Percentiles rank a stretch among this genome's conserved stretches.
Evolutionary conservation across 345 rosid species (phyloP).

Genomic region (Boechera divaricarpa): DNA sequence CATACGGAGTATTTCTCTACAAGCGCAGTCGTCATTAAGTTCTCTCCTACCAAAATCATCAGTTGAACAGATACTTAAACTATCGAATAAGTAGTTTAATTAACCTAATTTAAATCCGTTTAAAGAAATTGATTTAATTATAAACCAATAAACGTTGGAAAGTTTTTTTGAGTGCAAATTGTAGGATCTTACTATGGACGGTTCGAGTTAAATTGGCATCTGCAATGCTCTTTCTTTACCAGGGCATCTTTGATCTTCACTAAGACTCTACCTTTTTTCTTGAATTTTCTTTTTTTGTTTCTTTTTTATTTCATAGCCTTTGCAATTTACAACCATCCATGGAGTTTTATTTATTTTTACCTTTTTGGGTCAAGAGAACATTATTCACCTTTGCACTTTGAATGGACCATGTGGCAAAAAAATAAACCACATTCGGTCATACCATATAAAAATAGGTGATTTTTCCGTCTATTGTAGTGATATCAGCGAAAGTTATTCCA

Average conservation of each 20-base stretch:
- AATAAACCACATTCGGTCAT: background rate
- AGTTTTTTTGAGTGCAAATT: slow-evolving; percentile 22
- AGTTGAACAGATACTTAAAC: slow-evolving; percentile 31
- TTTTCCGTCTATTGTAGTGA: slow-evolving; percentile 4
- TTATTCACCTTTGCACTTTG: slow-evolving; percentile 41
- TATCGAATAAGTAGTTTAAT: slow-evolving; percentile 5
- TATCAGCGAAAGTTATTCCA: background rate
- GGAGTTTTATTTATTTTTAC: slow-evolving; percentile 24
- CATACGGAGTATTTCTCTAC: slow-evolving; percentile 14
- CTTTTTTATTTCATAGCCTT: background rate
- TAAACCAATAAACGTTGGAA: slow-evolving; percentile 30
- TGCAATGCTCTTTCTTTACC: slow-evolving; percentile 40
- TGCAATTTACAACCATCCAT: slow-evolving; percentile 43
- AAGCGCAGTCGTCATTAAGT: slow-evolving; percentile 33
- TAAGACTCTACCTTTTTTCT: slow-evolving; percentile 41
- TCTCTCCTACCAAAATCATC: slow-evolving; percentile 30
- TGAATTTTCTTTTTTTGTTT: background rate
- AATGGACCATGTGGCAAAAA: slow-evolving; percentile 31
- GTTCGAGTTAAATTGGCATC: slow-evolving; percentile 46
- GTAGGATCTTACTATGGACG: slow-evolving; percentile 46
- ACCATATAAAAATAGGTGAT: background rate
- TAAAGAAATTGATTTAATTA: slow-evolving; percentile 10
- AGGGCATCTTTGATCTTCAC: slow-evolving; percentile 48
- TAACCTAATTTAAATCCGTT: slow-evolving; percentile 17
- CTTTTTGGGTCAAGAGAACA: slow-evolving; percentile 45